phyloP scores from a whole-genome alignment of 1,284 basidiomycete genomes.

The Coriolopsis trogii region DNA sequence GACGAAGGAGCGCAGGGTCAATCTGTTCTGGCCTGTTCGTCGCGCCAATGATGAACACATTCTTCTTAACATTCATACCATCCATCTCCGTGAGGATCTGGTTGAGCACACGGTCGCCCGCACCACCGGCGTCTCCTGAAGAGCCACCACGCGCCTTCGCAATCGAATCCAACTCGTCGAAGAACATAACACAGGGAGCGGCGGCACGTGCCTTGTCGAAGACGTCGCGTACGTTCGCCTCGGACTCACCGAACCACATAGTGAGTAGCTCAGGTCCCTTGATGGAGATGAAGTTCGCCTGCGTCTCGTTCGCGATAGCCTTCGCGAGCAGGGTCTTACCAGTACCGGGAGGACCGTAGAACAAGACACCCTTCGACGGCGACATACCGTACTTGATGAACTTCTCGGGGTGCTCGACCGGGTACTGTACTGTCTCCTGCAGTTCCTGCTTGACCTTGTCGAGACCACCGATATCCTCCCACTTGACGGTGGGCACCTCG shows the following conservation, averaged over 20 bases:
- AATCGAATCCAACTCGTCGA: conserved; percentile 98
- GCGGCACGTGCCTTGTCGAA: conserved; percentile 99
- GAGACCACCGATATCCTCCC: conserved; percentile 99
- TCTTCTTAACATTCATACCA: conserved; percentile 99
- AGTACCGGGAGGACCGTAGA: conserved; percentile 97
- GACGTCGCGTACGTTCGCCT: conserved; percentile 98
- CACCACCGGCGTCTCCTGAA: conserved; percentile 90
- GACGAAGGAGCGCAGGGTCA: conserved; percentile 94
- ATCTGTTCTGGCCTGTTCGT: conserved; percentile 99
- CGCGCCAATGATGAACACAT: conserved; percentile 98
- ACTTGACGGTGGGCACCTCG: conserved; percentile 94
- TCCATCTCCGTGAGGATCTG: conserved; percentile 99
- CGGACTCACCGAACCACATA: conserved; percentile 99
- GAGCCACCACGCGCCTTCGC: conserved; percentile 92
- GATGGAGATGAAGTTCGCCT: conserved; percentile 98
- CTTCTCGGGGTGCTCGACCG: conserved; percentile 99
- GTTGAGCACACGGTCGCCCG: conserved; percentile 96
- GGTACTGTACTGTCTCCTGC: conserved; percentile 99
- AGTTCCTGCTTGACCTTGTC: conserved; percentile 99
- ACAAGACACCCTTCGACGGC: conserved; percentile 97
- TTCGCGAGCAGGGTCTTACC: conserved; percentile 96
- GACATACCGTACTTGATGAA: conserved; percentile 99
- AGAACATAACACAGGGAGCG: conserved; percentile 99
- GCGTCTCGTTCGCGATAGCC: conserved; percentile 99
- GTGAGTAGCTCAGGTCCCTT: conserved; percentile 97